A percentile compares a stretch with the other conserved stretches of the same genome.
Evolutionary conservation across 1,284 basidiomycete species (phyloP).

Genomic region (Sanghuangporus baumii): DNA sequence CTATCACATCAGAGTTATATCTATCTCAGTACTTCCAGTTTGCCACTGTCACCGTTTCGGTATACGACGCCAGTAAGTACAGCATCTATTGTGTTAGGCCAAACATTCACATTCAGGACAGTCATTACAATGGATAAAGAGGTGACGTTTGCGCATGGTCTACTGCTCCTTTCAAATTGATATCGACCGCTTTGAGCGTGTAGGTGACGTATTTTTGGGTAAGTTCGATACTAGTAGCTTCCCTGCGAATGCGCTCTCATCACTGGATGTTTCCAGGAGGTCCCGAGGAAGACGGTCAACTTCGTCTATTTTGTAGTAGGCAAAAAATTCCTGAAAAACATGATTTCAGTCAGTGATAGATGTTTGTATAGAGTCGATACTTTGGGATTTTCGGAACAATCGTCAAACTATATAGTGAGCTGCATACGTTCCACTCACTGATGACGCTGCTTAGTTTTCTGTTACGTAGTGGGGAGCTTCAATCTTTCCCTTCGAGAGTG

Average conservation of each 20-base stretch:
- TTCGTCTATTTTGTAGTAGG: conserved; percentile 8
- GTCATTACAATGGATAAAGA: neutral
- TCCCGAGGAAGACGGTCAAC: neutral
- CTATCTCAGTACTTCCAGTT: neutral
- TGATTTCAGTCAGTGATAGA: neutral
- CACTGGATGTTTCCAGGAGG: neutral
- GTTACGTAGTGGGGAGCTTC: neutral
- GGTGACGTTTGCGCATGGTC: neutral
- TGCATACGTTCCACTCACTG: neutral
- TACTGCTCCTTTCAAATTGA: neutral
- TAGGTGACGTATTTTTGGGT: conserved; percentile 11
- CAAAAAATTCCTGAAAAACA: neutral
- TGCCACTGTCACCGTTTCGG: neutral
- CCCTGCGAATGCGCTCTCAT: neutral
- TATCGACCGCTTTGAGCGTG: neutral
- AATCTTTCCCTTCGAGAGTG: neutral
- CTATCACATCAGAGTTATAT: too few species aligned
- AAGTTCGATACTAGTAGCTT: neutral
- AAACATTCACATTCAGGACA: too few species aligned
- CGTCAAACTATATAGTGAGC: neutral
- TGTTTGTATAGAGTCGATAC: neutral
- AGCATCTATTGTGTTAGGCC: too few species aligned
- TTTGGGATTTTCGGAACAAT: neutral
- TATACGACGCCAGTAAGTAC: neutral
- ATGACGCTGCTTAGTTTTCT: neutral